Base-by-base conservation (phyloP, 139 green algal genomes). In the Chlorella ohadii region DNA sequence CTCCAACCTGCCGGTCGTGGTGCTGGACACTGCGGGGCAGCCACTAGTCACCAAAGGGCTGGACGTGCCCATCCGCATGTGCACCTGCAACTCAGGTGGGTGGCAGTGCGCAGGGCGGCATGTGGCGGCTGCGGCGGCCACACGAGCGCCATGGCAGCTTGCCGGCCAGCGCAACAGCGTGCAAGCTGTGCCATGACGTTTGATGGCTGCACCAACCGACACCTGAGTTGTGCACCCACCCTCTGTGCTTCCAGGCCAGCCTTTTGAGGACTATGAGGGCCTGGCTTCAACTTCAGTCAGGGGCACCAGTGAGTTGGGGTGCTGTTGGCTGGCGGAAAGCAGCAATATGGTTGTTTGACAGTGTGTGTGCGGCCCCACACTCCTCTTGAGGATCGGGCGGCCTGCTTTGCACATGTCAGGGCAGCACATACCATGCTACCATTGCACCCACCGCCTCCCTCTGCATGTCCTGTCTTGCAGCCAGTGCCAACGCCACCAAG, bases 1-100 rank as follows among this genome's bases (percentile, higher is more conserved):
- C 16, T 85, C 59, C 64, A 81, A 92, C 57, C 47, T 92, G 51
- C 89, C 89, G 13, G 89, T 92, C 13, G 72, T 92, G 28, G 84
- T 92, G 33, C 39, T 92, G 17, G 59, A 93, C 70, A 90, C 83
- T 15, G 25, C 28, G 0, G 61, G 89, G n/a, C 23, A 64, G 25
- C 33, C 72, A 25, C 72, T 89, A 23, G 47, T 64, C 23, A 65
- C 80, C 28, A 84, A 93, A 44, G 79, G 61, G 7, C 73, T 64
- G 36, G 39, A 84, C 28, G 71, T 64, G 15, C 44, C 34, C 1
- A 56, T 82, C 17, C 61, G 65, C 5, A 27, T 89, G 13, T 92
- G 89, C 76, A 90, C 89, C 5, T 92, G 89, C 72, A 85, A 41
- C 76, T 22, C 11, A 19, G 44, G 44, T 39, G n/a, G 31, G 44